Evolutionary conservation across 768 basidiomycete species (phyloP).

Genomic region (Butyriboletus loyo): DNA sequence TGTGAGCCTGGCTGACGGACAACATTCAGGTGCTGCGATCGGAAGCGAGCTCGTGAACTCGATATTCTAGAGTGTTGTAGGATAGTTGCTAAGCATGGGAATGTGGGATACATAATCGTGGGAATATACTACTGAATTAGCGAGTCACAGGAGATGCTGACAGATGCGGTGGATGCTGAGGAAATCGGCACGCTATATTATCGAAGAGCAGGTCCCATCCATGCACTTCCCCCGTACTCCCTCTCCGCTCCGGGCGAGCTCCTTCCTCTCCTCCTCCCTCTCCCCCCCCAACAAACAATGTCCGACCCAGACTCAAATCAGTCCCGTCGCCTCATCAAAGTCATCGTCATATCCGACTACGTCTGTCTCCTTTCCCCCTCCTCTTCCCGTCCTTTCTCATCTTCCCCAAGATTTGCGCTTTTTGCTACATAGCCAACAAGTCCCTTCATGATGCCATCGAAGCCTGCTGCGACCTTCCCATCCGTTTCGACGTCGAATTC

Average conservation of each 20-base stretch:
- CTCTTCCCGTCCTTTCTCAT: slow-evolving; percentile 4
- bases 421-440: slow-evolving; percentile 41
- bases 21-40: slow-evolving; percentile 40
- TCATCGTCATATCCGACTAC: slow-evolving; percentile 36
- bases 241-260: neutral
- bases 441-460: slow-evolving; percentile 37
- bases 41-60: slow-evolving; percentile 44
- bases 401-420: slow-evolving; percentile 29
- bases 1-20: neutral
- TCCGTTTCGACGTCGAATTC: slow-evolving; percentile 36
- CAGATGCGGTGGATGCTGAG: slow-evolving; percentile 28
- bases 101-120: slow-evolving; percentile 13
- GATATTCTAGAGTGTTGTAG: slow-evolving; percentile 38
- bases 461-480: slow-evolving; percentile 30
- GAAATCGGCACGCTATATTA: slow-evolving; percentile 27
- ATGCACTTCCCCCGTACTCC: slow-evolving; percentile 19
- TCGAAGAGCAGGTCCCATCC: slow-evolving; percentile 24
- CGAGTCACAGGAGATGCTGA: slow-evolving; percentile 29
- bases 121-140: slow-evolving; percentile 19
- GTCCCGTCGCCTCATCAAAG: slow-evolving; percentile 23
- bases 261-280: neutral
- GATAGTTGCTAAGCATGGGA: slow-evolving; percentile 21
- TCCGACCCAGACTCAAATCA: slow-evolving; percentile 13
- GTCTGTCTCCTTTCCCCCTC: slow-evolving; percentile 17
- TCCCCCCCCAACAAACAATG: slow-evolving; percentile 9